Percentiles rank a stretch among this genome's conserved stretches.
These are phyloP conservation scores for Allium fistulosum DNA, from an alignment of 106 monocot genomes.

Conservation along the genomic window DNA sequence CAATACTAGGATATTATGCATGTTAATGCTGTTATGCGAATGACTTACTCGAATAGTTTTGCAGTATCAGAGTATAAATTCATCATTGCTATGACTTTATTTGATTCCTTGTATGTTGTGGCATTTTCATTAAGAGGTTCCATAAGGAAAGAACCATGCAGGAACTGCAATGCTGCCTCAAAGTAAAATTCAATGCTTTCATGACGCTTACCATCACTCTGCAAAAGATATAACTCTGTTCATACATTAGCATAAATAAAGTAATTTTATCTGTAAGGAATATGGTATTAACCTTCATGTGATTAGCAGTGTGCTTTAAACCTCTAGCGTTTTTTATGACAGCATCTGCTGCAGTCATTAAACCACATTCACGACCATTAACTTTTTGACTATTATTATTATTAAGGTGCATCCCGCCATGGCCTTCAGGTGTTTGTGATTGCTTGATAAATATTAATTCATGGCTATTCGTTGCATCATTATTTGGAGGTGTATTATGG, in stretches of 20 bases:
- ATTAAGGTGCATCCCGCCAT: constrained; percentile 20
- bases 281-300: constrained; percentile 13
- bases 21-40: not conserved
- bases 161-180: constrained; percentile 82
- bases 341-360: constrained; percentile 28
- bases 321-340: constrained; percentile 34
- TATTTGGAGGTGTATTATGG: constrained; percentile 10
- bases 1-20: not conserved
- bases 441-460: constrained; percentile 18
- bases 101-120: constrained; percentile 43
- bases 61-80: constrained; percentile 73
- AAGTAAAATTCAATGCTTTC: constrained; percentile 76
- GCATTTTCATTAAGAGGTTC: constrained; percentile 50
- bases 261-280: not conserved
- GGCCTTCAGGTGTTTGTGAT: constrained; percentile 18
- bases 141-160: constrained; percentile 62
- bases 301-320: constrained; percentile 21
- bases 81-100: constrained; percentile 26
- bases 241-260: not conserved
- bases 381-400: constrained; percentile 25
- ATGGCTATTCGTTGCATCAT: constrained; percentile 28
- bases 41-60: constrained; percentile 80
- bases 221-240: constrained; percentile 10
- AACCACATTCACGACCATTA: constrained; percentile 33
- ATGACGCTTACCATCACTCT: constrained; percentile 53